phyloP scores from a whole-genome alignment of 768 basidiomycete species.

The Aureoboletus auriporus region DNA sequence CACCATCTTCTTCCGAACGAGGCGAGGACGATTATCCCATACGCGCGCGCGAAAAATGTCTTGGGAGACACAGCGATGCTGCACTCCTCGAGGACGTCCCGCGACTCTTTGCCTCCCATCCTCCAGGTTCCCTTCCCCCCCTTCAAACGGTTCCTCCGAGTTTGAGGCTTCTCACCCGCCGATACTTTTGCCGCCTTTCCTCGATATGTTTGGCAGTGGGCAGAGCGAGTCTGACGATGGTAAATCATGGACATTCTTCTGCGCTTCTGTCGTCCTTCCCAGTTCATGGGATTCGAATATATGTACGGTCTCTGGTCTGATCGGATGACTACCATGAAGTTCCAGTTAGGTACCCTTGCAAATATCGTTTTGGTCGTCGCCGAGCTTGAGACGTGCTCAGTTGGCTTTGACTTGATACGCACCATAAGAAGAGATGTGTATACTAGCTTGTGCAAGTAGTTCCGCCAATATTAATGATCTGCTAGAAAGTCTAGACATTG shows the following conservation, averaged over 20 bases:
- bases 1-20: constrained; percentile 42
- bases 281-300: constrained; percentile 42
- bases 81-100: constrained; percentile 64
- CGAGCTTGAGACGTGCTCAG: too few species aligned
- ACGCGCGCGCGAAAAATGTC: constrained; percentile 63
- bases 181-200: constrained; percentile 19
- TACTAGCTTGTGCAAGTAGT: too few species aligned
- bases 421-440: too few species aligned
- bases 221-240: constrained; percentile 16
- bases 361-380: too few species aligned
- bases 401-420: too few species aligned
- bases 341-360: too few species aligned
- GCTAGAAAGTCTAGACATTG: constrained; percentile 52
- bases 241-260: constrained; percentile 46
- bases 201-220: constrained; percentile 22
- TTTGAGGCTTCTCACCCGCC: constrained; percentile 21
- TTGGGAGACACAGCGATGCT: constrained; percentile 67
- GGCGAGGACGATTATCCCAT: constrained; percentile 64
- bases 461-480: constrained; percentile 39
- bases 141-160: constrained; percentile 10
- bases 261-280: constrained; percentile 64
- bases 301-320: too few species aligned
- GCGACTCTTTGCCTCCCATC: constrained; percentile 37
- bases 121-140: background rate
- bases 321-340: too few species aligned